phyloP scores from a whole-genome alignment of 1,284 basidiomycete genomes.

The Volvariella volvacea region DNA sequence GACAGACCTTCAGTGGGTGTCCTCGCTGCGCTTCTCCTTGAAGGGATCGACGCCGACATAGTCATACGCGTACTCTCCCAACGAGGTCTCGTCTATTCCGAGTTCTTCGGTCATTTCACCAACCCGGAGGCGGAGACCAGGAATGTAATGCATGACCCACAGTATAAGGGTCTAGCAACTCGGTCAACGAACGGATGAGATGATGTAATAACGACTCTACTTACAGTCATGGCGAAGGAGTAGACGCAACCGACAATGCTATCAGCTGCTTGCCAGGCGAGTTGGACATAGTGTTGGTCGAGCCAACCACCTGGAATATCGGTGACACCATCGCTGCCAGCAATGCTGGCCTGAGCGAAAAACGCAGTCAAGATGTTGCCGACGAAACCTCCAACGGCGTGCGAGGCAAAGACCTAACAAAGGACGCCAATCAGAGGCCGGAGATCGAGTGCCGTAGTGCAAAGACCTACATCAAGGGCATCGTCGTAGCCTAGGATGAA shows the following conservation, averaged over 20 bases:
- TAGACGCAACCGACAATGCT: slow-evolving; percentile 68
- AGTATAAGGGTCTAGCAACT: slow-evolving; percentile 68
- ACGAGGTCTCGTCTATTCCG: slow-evolving; percentile 89
- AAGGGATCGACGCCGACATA: slow-evolving; percentile 64
- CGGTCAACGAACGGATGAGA: slow-evolving; percentile 1
- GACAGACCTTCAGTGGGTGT: too few species aligned
- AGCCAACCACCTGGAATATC: slow-evolving; percentile 83
- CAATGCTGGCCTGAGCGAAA: slow-evolving; percentile 83
- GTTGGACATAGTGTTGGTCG: slow-evolving; percentile 76
- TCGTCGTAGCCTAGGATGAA: slow-evolving; percentile 72
- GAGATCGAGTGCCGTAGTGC: neutral
- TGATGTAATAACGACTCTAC: slow-evolving; percentile 15
- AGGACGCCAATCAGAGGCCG: too few species aligned
- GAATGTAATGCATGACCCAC: slow-evolving; percentile 90
- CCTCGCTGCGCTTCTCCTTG: too few species aligned
- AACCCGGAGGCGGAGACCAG: slow-evolving; percentile 72
- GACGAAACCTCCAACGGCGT: slow-evolving; percentile 81
- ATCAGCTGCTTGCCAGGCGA: slow-evolving; percentile 84
- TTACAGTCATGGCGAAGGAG: slow-evolving; percentile 75
- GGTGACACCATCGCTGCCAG: slow-evolving; percentile 73
- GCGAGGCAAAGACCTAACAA: slow-evolving; percentile 86
- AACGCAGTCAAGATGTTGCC: slow-evolving; percentile 82
- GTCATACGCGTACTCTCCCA: slow-evolving; percentile 90
- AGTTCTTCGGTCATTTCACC: slow-evolving; percentile 82
- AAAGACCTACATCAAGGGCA: slow-evolving; percentile 60